These are phyloP conservation scores for Helotiales sp. DNA, from an alignment of 2,329 filamentous ascomycete species.

Conservation along the genomic window DNA sequence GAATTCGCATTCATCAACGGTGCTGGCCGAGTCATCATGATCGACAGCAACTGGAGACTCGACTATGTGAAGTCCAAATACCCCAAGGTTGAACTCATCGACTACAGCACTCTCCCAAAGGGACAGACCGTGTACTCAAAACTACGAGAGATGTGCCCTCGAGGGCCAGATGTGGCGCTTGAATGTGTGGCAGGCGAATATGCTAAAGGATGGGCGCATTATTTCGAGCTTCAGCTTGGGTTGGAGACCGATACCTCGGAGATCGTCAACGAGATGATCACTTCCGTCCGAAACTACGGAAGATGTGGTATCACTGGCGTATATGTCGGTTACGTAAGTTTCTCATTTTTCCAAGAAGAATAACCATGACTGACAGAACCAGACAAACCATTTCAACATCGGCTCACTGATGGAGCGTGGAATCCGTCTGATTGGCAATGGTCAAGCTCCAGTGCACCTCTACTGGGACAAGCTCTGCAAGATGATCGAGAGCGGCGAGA, in stretches of 20 bases:
- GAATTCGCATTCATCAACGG: constrained; percentile 77
- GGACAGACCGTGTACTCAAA: constrained; percentile 72
- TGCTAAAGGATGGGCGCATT: constrained; percentile 64
- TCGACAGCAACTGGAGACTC: constrained; percentile 75
- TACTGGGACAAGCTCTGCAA: constrained; percentile 68
- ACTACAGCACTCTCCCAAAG: constrained; percentile 65
- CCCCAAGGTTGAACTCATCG: constrained; percentile 68
- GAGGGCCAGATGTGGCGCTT: constrained; percentile 76
- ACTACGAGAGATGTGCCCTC: constrained; percentile 74
- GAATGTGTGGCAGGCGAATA: constrained; percentile 70
- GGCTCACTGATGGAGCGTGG: constrained; percentile 83
- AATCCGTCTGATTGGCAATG: constrained; percentile 75
- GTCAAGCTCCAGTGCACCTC: constrained; percentile 47
- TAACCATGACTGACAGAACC: constrained; percentile 5
- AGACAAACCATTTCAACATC: constrained; percentile 41
- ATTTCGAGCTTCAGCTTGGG: constrained; percentile 63
- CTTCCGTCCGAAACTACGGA: constrained; percentile 73
- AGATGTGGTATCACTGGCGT: constrained; percentile 78
- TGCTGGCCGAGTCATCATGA: constrained; percentile 75
- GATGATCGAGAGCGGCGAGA: constrained; percentile 67
- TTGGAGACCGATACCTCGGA: constrained; percentile 86
- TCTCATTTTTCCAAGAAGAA: background rate
- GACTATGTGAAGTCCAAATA: constrained; percentile 69
- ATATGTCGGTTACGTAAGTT: constrained; percentile 62
- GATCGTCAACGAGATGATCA: constrained; percentile 80